Evolutionary conservation across 208 protist species (phyloP).

Genomic region (Trypanosoma caninum): DNA sequence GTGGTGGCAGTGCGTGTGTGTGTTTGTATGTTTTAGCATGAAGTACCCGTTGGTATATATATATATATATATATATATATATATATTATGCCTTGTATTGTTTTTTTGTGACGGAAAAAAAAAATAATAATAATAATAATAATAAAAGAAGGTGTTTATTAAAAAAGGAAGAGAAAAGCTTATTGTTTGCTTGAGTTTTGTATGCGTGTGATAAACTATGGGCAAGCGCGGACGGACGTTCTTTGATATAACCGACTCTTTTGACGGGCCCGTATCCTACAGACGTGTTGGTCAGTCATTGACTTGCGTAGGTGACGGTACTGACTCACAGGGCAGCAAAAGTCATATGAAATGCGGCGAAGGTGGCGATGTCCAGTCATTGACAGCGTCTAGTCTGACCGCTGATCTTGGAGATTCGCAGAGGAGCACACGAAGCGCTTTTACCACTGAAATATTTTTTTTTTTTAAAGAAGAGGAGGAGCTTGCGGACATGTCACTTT

Average conservation of each 20-base stretch:
- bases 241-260: constrained; percentile 3
- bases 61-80: too few relatives aligned
- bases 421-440: constrained; percentile 13
- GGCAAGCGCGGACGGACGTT: constrained; percentile 10
- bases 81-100: too few relatives aligned
- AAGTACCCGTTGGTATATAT: too few relatives aligned
- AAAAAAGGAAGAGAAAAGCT: not conserved
- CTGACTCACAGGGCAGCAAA: not conserved
- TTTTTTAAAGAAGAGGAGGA: constrained; percentile 72
- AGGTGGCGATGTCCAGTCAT: not conserved
- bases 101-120: too few relatives aligned
- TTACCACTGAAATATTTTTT: constrained; percentile 55
- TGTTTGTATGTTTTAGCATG: too few relatives aligned
- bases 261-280: constrained; percentile 1
- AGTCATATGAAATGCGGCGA: not conserved
- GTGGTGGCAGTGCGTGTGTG: too few relatives aligned
- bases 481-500: constrained; percentile 68
- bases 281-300: not conserved
- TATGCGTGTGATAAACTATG: not conserved
- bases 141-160: not conserved
- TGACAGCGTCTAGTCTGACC: not conserved
- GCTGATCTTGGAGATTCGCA: constrained; percentile 2
- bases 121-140: too few relatives aligned
- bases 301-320: not conserved
- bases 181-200: too few relatives aligned